Evolutionary conservation across 169 alveolate species (phyloP).

Genomic region (Eimeria acervulina): DNA sequence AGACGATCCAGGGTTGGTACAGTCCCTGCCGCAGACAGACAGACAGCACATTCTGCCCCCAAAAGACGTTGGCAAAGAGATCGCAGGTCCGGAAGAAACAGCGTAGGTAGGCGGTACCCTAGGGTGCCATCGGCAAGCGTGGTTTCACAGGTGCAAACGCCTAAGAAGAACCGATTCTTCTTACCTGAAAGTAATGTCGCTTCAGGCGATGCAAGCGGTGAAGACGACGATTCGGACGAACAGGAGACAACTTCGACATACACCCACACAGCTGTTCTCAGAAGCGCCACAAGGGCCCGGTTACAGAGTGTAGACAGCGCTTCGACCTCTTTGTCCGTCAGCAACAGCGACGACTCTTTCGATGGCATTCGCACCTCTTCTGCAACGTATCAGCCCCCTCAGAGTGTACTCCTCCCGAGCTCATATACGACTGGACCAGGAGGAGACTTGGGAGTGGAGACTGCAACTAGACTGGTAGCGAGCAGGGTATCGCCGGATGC

Average conservation of each 20-base stretch:
- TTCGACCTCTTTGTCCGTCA: background rate
- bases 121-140: background rate
- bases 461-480: background rate
- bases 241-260: background rate
- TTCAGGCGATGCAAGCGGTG: slow-evolving; percentile 31
- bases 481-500: background rate
- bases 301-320: slow-evolving; percentile 6
- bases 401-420: background rate
- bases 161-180: background rate
- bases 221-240: slow-evolving; percentile 30
- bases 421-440: background rate
- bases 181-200: slow-evolving; percentile 23
- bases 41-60: background rate
- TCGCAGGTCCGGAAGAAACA: background rate
- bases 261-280: background rate
- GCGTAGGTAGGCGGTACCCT: background rate
- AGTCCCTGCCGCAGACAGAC: background rate
- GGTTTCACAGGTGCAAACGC: background rate
- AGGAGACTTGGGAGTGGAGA: background rate
- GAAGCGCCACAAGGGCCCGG: background rate
- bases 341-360: slow-evolving; percentile 6
- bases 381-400: background rate
- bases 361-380: slow-evolving; percentile 6
- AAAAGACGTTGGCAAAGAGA: background rate
- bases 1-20: background rate